Base-by-base conservation (phyloP, 805 yeast genomes). In the Metschnikowia anglica region DNA sequence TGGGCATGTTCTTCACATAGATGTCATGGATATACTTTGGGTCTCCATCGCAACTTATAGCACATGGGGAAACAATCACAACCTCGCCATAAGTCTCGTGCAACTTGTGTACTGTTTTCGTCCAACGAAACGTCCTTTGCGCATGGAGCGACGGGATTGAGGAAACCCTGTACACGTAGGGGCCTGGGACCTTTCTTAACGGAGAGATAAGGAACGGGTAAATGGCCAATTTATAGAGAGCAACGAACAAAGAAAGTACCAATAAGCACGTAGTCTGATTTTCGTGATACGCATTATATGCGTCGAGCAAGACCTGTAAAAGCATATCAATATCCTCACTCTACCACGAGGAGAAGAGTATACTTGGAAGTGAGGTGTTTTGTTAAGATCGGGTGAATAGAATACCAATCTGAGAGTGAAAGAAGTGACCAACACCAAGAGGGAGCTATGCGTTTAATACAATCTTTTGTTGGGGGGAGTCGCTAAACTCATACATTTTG, bases 71-170 rank as follows among this genome's bases (percentile, higher is more conserved):
- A 11, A 83, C 58, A 16, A 84, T 65, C 5, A 83, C 79, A 3
- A 83, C 76, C 8, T 82, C 73, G 1, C 89, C 90, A 51, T 80
- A 80, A 45, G 65, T 59, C 34, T 55, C 34, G 53, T 84, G 90
- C 45, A 82, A 61, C 3, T 57, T 32, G 44, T 79, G 74, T 2
- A 82, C 74, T 7, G 44, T 48, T 15, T 43, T 26, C 15, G 63
- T 56, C 73, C 74, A 69, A 21, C 62, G 63, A 23, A 65, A 62
- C 46, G 71, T 78, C 41, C 85, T 66, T 44, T 74, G 71, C 23
- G 67, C 61, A 32, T 63, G 53, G 29, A 67, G 56, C 5, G 64
- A 54, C 12, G 63, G 64, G 8, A 63, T 38, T 16, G 56, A 53
- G 2, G 81, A 60, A 9, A 80, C 46, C 19, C 81, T 66, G 51